A percentile compares a stretch with the other conserved stretches of the same genome.
phyloP scores from a whole-genome alignment of 2,329 filamentous ascomycete genomes.

The Ophiostoma himal-ulmi region DNA sequence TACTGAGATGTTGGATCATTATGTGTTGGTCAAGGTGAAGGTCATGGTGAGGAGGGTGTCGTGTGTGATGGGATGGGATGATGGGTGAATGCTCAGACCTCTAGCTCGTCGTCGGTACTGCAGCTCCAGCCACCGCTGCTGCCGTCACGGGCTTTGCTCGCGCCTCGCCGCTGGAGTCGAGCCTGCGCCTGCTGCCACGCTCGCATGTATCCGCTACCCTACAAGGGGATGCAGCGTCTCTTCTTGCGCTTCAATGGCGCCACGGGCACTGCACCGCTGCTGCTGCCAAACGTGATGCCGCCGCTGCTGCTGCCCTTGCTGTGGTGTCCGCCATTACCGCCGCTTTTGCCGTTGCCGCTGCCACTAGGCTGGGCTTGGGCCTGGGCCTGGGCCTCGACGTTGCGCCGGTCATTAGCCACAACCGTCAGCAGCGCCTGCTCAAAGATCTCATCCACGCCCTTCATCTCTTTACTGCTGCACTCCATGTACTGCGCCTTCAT shows the following conservation, averaged over 20 bases:
- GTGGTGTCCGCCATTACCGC: constrained; percentile 28
- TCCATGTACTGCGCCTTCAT: constrained; percentile 97
- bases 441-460: constrained; percentile 93
- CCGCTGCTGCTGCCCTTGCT: constrained; percentile 31
- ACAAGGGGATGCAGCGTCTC: constrained; percentile 76
- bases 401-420: constrained; percentile 70
- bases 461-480: constrained; percentile 97
- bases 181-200: constrained; percentile 18
- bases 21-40: constrained; percentile 16
- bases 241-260: constrained; percentile 67
- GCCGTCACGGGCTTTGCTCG: background rate
- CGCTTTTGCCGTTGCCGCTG: constrained; percentile 27
- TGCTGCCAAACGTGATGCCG: constrained; percentile 30
- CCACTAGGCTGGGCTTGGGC: background rate
- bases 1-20: constrained; percentile 28
- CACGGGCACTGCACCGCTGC: constrained; percentile 33
- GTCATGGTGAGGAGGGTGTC: background rate
- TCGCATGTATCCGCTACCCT: constrained; percentile 32
- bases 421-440: constrained; percentile 84
- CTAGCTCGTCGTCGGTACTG: background rate
- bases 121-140: background rate
- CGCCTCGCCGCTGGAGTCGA: background rate
- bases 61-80: background rate
- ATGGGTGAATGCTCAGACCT: background rate
- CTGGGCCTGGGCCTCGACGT: constrained; percentile 45